Evolutionary conservation across 768 basidiomycete genomes (phyloP).

Genomic region (Hericium coralloides): DNA sequence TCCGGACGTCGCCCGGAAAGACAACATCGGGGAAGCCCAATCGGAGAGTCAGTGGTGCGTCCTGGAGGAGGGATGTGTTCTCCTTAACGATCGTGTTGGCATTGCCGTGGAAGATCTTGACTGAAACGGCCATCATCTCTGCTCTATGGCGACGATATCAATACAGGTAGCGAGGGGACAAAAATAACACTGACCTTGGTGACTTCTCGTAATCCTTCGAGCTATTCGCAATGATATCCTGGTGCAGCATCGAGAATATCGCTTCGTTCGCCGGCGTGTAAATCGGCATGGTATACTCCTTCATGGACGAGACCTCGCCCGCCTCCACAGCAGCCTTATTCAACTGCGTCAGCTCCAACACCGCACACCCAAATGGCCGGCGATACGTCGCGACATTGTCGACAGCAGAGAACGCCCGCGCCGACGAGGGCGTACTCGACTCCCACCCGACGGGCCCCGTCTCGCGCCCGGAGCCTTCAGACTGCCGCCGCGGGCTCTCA

Average conservation of each 20-base stretch:
- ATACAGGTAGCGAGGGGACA: not conserved
- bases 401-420: slow-evolving; percentile 14
- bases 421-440: slow-evolving; percentile 17
- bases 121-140: slow-evolving; percentile 75
- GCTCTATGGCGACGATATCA: slow-evolving; percentile 40
- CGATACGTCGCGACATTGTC: slow-evolving; percentile 50
- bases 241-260: slow-evolving; percentile 88
- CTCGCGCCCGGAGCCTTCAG: slow-evolving; percentile 32
- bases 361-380: slow-evolving; percentile 93
- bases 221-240: slow-evolving; percentile 82
- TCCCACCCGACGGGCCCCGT: slow-evolving; percentile 1
- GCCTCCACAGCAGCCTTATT: slow-evolving; percentile 58
- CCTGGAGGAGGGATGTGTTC: slow-evolving; percentile 76
- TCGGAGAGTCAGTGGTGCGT: slow-evolving; percentile 72
- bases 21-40: slow-evolving; percentile 96
- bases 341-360: slow-evolving; percentile 76
- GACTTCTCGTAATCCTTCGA: slow-evolving; percentile 77
- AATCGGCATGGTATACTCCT: slow-evolving; percentile 84
- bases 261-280: slow-evolving; percentile 76
- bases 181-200: slow-evolving; percentile 43
- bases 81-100: slow-evolving; percentile 65
- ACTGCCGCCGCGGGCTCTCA: slow-evolving; percentile 42
- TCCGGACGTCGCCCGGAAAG: slow-evolving; percentile 85
- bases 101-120: slow-evolving; percentile 86
- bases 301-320: slow-evolving; percentile 49